Percentiles rank a stretch among this genome's conserved stretches.
Conservation (phyloP, 2,329 filamentous ascomycete genomes). For the Fusarium guadeloupense region DNA sequence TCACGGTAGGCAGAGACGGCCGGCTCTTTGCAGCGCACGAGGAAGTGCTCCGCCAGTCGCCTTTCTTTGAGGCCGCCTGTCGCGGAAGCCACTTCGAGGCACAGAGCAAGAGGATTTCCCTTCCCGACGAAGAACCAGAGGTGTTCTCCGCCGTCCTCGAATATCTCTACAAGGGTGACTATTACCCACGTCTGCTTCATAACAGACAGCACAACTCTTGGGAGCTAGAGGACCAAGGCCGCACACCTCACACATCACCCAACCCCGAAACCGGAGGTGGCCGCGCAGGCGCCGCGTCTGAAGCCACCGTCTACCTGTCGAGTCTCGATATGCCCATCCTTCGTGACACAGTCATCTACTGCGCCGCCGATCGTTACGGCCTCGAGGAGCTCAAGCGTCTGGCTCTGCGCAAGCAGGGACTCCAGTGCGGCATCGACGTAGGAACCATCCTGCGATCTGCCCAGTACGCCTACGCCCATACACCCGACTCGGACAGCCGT, state of each 20-base stretch:
- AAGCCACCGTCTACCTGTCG: conserved; percentile 73
- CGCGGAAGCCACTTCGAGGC: conserved; percentile 77
- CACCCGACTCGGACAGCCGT: conserved; percentile 89
- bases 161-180: conserved; percentile 97
- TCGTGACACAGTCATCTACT: conserved; percentile 94
- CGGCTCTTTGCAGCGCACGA: conserved; percentile 95
- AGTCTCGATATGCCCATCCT: conserved; percentile 80
- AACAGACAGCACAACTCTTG: conserved; percentile 87
- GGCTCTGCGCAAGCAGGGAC: conserved; percentile 91
- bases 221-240: conserved; percentile 78
- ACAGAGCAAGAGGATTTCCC: conserved; percentile 81
- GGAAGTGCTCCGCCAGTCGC: conserved; percentile 86
- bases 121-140: conserved; percentile 82
- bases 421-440: conserved; percentile 92
- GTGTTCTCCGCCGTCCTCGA: conserved; percentile 93
- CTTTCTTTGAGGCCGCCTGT: conserved; percentile 80
- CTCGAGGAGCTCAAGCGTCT: conserved; percentile 92
- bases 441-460: conserved; percentile 90
- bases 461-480: conserved; percentile 95
- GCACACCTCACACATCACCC: conserved; percentile 60
- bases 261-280: conserved; percentile 59
- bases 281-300: conserved; percentile 58
- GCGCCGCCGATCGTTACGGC: conserved; percentile 87
- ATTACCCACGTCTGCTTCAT: conserved; percentile 88
- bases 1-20: conserved; percentile 84